Evolutionary conservation across 768 basidiomycete genomes (phyloP).

Genomic region (Hebeloma cylindrosporum): DNA sequence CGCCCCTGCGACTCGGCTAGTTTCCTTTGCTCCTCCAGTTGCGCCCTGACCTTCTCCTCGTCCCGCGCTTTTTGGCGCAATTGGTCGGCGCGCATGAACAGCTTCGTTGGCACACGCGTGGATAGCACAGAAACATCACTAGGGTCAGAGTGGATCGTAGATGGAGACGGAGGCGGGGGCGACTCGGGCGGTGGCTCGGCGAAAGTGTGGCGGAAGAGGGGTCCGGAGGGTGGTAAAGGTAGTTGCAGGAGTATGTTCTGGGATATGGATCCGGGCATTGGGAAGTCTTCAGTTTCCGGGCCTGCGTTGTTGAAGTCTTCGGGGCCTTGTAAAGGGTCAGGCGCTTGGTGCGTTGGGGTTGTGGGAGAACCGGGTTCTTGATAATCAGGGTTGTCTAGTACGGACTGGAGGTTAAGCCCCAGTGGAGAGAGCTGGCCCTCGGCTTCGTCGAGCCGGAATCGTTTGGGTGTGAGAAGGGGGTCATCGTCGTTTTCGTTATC

Average conservation of each 20-base stretch:
- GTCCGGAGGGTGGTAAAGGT: slow-evolving; percentile 24
- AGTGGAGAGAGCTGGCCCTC: slow-evolving; percentile 24
- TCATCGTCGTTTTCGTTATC: slow-evolving; percentile 22
- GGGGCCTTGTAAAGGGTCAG: slow-evolving; percentile 1
- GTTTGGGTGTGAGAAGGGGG: slow-evolving; percentile 22
- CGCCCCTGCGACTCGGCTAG: slow-evolving; percentile 31
- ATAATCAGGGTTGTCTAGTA: slow-evolving; percentile 16
- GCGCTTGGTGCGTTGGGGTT: neutral
- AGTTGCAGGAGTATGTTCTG: slow-evolving; percentile 26
- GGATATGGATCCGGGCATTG: slow-evolving; percentile 26
- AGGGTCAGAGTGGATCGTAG: slow-evolving; percentile 22
- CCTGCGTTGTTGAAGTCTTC: neutral
- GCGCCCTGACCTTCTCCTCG: slow-evolving; percentile 30
- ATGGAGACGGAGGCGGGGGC: slow-evolving; percentile 20
- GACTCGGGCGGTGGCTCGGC: slow-evolving; percentile 12
- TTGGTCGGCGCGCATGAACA: slow-evolving; percentile 36
- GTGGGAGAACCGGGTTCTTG: slow-evolving; percentile 12
- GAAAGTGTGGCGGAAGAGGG: slow-evolving; percentile 18
- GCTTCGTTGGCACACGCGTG: slow-evolving; percentile 28
- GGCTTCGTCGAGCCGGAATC: slow-evolving; percentile 8
- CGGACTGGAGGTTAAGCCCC: slow-evolving; percentile 23
- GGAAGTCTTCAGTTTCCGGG: slow-evolving; percentile 14
- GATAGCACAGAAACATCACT: slow-evolving; percentile 30
- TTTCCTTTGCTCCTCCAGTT: slow-evolving; percentile 28
- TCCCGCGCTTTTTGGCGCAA: slow-evolving; percentile 41